Percentiles rank a stretch among this genome's conserved stretches.
Conservation (phyloP, 2,329 filamentous ascomycete genomes). For the Calonectria hawksworthii region DNA sequence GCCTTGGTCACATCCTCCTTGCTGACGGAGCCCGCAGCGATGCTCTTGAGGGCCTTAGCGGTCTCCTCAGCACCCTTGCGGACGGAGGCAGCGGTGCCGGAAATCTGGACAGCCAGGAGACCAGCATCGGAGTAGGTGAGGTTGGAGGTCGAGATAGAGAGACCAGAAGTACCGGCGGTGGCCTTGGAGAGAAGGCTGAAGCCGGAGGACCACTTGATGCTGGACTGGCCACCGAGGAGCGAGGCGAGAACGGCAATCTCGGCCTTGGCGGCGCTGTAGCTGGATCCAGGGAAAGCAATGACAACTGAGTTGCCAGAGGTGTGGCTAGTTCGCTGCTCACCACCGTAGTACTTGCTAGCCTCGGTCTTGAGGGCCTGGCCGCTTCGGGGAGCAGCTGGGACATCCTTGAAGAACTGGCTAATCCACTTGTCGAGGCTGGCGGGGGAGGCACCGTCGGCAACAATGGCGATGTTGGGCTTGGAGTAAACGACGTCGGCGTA, state of each 20-base stretch:
- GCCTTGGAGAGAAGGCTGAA: slow-evolving; percentile 93
- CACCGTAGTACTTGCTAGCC: slow-evolving; percentile 90
- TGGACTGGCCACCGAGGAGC: slow-evolving; percentile 90
- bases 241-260: slow-evolving; percentile 89
- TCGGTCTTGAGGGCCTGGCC: slow-evolving; percentile 69
- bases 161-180: slow-evolving; percentile 74
- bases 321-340: slow-evolving; percentile 90
- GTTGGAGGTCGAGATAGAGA: slow-evolving; percentile 81
- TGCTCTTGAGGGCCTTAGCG: slow-evolving; percentile 85
- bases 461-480: slow-evolving; percentile 91
- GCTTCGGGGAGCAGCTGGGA: slow-evolving; percentile 68
- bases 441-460: slow-evolving; percentile 88
- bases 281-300: slow-evolving; percentile 92
- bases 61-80: slow-evolving; percentile 81
- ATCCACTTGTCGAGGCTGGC: slow-evolving; percentile 89
- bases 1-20: slow-evolving; percentile 94
- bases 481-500: slow-evolving; percentile 86
- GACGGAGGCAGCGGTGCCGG: slow-evolving; percentile 80
- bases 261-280: slow-evolving; percentile 86
- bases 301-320: slow-evolving; percentile 85
- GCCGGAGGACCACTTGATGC: slow-evolving; percentile 95
- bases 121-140: slow-evolving; percentile 94
- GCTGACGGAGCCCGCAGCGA: slow-evolving; percentile 80
- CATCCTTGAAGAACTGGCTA: slow-evolving; percentile 87
- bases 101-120: slow-evolving; percentile 86